phyloP scores from a whole-genome alignment of 371 early-diverging fungal species.

The Fennellomyces sp. region DNA sequence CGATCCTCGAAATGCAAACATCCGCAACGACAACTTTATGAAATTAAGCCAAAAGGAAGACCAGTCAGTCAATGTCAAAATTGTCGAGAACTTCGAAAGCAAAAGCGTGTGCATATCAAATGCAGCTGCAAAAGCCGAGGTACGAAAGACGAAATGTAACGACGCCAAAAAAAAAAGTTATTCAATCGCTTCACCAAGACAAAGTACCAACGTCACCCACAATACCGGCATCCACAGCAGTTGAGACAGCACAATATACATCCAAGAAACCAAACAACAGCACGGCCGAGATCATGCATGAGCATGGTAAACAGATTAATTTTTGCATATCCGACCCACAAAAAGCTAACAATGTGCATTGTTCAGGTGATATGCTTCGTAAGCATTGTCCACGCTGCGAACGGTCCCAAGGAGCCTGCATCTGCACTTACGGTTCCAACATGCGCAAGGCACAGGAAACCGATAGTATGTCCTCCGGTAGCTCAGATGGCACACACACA shows the following conservation, averaged over 20 bases:
- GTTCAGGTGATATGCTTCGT: slow-evolving; percentile 4
- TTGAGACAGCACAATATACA: too few relatives aligned
- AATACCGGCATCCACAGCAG: not conserved
- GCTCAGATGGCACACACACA: too few relatives aligned
- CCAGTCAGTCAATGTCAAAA: slow-evolving; percentile 77
- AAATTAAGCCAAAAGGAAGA: slow-evolving; percentile 77
- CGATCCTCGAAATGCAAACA: slow-evolving; percentile 64
- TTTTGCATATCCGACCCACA: not conserved
- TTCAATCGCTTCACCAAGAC: not conserved
- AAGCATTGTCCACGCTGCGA: slow-evolving; percentile 22
- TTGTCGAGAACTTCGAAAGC: slow-evolving; percentile 73
- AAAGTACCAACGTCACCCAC: not conserved
- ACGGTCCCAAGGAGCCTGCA: slow-evolving; percentile 18
- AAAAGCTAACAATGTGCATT: not conserved
- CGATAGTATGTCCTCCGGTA: too few relatives aligned
- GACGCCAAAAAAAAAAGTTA: not conserved
- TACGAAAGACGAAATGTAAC: not conserved
- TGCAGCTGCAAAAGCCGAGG: slow-evolving; percentile 57
- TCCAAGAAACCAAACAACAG: too few relatives aligned
- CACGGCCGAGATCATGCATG: slow-evolving; percentile 5
- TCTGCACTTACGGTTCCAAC: slow-evolving; percentile 15
- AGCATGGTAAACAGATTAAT: not conserved
- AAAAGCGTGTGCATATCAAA: slow-evolving; percentile 72
- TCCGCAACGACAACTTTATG: slow-evolving; percentile 62
- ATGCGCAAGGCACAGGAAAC: not conserved